A percentile compares a stretch with the other conserved stretches of the same genome.
These are phyloP conservation scores for Aspergillus floridensis DNA, from an alignment of 2,329 filamentous ascomycete genomes.

Conservation along the genomic window DNA sequence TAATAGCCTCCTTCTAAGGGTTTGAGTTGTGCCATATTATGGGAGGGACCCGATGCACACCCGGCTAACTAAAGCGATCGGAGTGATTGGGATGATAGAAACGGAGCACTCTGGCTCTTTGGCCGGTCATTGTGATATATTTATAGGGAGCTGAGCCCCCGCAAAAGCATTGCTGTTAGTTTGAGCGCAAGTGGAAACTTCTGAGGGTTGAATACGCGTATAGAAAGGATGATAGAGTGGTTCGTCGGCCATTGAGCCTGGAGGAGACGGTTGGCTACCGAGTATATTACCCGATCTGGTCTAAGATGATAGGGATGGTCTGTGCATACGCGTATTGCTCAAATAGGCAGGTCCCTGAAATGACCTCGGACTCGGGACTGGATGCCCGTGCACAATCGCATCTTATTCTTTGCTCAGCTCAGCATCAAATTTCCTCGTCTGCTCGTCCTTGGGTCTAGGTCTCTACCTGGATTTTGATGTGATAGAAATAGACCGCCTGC, in stretches of 20 bases:
- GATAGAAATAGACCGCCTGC: constrained; percentile 46
- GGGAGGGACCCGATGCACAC: neutral
- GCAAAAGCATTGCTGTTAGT: neutral
- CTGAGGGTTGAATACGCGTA: constrained; percentile 10
- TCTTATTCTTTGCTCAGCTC: neutral
- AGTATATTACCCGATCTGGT: neutral
- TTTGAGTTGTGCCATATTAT: constrained; percentile 19
- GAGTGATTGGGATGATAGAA: neutral
- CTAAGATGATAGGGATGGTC: constrained; percentile 3
- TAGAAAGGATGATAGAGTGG: constrained; percentile 3
- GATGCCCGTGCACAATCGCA: neutral
- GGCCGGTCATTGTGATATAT: neutral
- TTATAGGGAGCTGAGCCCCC: neutral
- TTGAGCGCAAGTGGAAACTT: neutral
- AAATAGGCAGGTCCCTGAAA: neutral
- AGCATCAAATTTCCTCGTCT: neutral
- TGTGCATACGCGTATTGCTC: constrained; percentile 21
- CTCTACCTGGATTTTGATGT: neutral
- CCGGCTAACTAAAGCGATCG: no score
- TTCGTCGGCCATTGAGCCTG: no score
- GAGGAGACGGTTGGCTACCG: neutral
- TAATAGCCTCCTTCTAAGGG: constrained; percentile 20
- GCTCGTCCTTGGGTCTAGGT: neutral
- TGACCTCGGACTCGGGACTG: no score
- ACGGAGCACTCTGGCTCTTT: neutral